Percentiles rank a stretch among this genome's conserved stretches.
These are phyloP conservation scores for Penicillium cataractarum DNA, from an alignment of 495 filamentous ascomycete species.

Conservation along the genomic window DNA sequence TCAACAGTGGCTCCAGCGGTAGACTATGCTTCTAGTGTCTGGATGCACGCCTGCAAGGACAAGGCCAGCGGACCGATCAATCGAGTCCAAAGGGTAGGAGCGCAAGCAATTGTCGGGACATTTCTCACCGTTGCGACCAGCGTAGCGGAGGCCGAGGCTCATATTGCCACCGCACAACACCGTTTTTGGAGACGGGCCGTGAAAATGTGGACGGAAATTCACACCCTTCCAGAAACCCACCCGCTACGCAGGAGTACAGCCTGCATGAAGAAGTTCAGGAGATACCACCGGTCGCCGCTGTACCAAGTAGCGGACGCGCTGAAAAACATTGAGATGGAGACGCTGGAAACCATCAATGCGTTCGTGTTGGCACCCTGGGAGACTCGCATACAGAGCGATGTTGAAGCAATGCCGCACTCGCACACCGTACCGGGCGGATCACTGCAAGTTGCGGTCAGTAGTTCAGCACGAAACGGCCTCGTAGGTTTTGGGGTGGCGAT, in stretches of 20 bases:
- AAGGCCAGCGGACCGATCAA: constrained; percentile 26
- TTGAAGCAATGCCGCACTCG: neutral
- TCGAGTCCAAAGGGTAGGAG: constrained; percentile 35
- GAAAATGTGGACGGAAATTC: constrained; percentile 31
- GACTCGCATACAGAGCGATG: constrained; percentile 13
- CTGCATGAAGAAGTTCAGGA: constrained; percentile 20
- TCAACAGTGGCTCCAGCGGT: constrained; percentile 31
- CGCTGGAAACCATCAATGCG: constrained; percentile 21
- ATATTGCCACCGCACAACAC: constrained; percentile 25
- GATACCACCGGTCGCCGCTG: constrained; percentile 20
- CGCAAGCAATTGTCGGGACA: constrained; percentile 36
- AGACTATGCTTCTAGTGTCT: constrained; percentile 40
- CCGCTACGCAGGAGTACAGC: constrained; percentile 24
- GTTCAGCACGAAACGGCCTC: constrained; percentile 19
- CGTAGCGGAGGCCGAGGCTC: constrained; percentile 16
- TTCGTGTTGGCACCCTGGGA: constrained; percentile 17
- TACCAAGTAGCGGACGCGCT: constrained; percentile 19
- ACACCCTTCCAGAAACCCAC: constrained; percentile 28
- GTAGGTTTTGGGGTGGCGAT: constrained; percentile 20
- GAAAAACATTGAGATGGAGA: constrained; percentile 20
- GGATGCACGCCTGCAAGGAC: constrained; percentile 33
- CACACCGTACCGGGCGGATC: constrained; percentile 11
- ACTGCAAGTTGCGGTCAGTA: constrained; percentile 17
- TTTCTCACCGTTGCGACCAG: constrained; percentile 22
- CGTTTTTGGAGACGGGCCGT: constrained; percentile 28